These are phyloP conservation scores for Phytopythium delawarense DNA, from an alignment of 352 stramenopile genomes.

Conservation along the genomic window DNA sequence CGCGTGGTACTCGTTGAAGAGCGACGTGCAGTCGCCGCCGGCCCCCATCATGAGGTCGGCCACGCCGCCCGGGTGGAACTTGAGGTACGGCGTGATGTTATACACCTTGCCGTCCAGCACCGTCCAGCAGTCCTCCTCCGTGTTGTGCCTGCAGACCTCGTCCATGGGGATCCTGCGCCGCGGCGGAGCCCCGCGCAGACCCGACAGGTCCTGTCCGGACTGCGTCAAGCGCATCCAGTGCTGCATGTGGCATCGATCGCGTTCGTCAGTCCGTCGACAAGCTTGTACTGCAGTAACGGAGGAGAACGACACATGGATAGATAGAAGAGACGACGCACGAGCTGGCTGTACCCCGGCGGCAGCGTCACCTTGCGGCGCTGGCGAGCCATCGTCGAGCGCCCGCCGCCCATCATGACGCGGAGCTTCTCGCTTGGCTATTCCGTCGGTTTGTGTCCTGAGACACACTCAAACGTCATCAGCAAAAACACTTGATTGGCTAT, in stretches of 20 bases:
- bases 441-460: neutral
- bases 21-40: conserved; percentile 91
- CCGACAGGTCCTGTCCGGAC: conserved; percentile 82
- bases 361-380: conserved; percentile 77
- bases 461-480: neutral
- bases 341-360: conserved; percentile 88
- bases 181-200: conserved; percentile 50
- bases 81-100: conserved; percentile 96
- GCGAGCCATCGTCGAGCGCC: conserved; percentile 57
- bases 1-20: conserved; percentile 97
- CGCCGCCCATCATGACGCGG: conserved; percentile 35
- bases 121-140: conserved; percentile 92
- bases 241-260: conserved; percentile 19
- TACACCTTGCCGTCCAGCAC: conserved; percentile 92
- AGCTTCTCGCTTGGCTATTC: neutral
- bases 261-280: neutral
- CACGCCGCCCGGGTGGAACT: conserved; percentile 96
- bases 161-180: conserved; percentile 65
- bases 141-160: conserved; percentile 88
- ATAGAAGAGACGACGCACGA: conserved; percentile 38
- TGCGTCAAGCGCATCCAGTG: conserved; percentile 92
- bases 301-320: neutral
- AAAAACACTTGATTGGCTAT: neutral
- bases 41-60: conserved; percentile 89
- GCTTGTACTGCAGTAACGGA: neutral